These are phyloP conservation scores for Coniochaeta prunicola DNA, from an alignment of 2,329 filamentous ascomycete genomes.

Conservation along the genomic window DNA sequence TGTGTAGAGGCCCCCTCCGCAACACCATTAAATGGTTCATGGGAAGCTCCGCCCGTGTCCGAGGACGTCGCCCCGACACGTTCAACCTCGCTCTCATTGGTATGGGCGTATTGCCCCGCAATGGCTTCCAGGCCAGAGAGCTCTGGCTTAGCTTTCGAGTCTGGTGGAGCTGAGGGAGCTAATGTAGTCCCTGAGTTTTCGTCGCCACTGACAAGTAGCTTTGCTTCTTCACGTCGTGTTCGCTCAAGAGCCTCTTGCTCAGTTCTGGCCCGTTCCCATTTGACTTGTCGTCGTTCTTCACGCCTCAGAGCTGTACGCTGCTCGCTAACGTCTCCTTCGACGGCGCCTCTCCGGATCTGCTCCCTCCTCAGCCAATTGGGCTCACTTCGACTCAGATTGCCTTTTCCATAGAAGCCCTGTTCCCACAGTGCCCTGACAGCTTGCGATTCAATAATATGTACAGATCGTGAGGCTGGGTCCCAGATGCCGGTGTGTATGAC, in stretches of 20 bases:
- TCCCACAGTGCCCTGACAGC: constrained; percentile 85
- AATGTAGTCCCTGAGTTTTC: not conserved
- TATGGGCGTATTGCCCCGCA: not conserved
- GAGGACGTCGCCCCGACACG: not conserved
- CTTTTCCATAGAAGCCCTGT: constrained; percentile 96
- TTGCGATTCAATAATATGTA: constrained; percentile 72
- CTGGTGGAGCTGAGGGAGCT: not conserved
- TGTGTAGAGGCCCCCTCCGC: not conserved
- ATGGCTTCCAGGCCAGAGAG: not conserved
- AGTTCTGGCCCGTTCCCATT: constrained; percentile 83
- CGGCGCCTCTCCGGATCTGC: constrained; percentile 60
- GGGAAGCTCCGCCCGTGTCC: not conserved
- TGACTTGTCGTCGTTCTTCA: constrained; percentile 74
- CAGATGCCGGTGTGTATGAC: constrained; percentile 67
- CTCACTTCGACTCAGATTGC: constrained; percentile 86
- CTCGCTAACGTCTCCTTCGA: constrained; percentile 67
- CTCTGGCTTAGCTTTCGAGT: not conserved
- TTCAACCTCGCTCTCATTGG: not conserved
- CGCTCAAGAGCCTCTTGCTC: constrained; percentile 79
- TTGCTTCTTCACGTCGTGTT: constrained; percentile 45
- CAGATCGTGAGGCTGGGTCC: constrained; percentile 71
- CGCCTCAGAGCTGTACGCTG: constrained; percentile 70
- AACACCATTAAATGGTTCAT: not conserved
- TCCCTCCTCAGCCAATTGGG: constrained; percentile 87
- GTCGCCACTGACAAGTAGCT: constrained; percentile 10